phyloP scores from a whole-genome alignment of 768 basidiomycete genomes.

The Lyophyllum decastes region DNA sequence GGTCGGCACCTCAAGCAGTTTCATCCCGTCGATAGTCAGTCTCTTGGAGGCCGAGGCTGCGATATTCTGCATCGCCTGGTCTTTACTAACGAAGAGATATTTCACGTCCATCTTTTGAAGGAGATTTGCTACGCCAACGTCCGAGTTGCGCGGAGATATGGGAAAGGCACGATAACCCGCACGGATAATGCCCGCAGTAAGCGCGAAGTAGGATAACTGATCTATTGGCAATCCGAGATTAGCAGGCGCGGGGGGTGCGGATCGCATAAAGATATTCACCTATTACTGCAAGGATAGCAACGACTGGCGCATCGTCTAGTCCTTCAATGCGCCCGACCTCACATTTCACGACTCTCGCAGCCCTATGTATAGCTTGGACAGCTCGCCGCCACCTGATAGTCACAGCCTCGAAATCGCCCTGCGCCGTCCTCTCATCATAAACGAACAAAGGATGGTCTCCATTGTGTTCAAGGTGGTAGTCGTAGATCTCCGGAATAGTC shows the following conservation, averaged over 20 bases:
- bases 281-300: conserved; percentile 29
- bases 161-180: conserved; percentile 39
- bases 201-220: conserved; percentile 32
- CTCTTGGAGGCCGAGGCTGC: conserved; percentile 14
- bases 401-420: conserved; percentile 2
- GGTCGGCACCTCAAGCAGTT: background rate
- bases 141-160: conserved; percentile 46
- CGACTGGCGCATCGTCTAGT: conserved; percentile 14
- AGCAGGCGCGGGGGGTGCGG: background rate
- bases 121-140: conserved; percentile 46
- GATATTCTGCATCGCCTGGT: conserved; percentile 20
- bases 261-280: conserved; percentile 15
- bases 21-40: background rate
- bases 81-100: conserved; percentile 26
- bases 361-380: conserved; percentile 15
- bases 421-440: conserved; percentile 11
- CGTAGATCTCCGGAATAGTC: conserved; percentile 26
- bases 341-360: conserved; percentile 10
- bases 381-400: conserved; percentile 21
- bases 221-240: conserved; percentile 21
- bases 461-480: conserved; percentile 24
- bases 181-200: conserved; percentile 35
- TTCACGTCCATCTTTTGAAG: conserved; percentile 25
- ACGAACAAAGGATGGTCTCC: conserved; percentile 29
- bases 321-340: background rate